Evolutionary conservation across 2,329 filamentous ascomycete species (phyloP), one percentile per base, ranked within the genome.

Genomic region (Pseudocercospora pini-densiflorae): DNA sequence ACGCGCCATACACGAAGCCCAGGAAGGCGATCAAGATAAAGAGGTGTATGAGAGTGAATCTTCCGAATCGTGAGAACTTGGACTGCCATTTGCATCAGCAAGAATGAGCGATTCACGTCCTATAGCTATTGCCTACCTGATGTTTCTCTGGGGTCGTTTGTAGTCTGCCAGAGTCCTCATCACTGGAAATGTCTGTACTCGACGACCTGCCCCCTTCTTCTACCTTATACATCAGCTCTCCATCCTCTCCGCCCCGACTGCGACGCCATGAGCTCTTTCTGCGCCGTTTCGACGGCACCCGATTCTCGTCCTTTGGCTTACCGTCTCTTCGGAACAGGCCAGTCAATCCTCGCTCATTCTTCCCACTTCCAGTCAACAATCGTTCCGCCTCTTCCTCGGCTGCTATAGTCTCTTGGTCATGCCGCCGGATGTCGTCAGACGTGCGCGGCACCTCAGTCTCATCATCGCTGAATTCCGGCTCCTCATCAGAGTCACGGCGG

Each of bases 151-250:
- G 85, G 81, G 88, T 69, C 80, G 84, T 74, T 80, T 81, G 80
- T 83, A 90, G 69, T 53, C 59, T 61, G 70, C 84, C 81, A 70
- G 82, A 80, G 71, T 87, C 86, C 29, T 74, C 76, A 67, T 83
- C 79, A 43, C 78, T 80, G 36, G 80, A 81, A 27, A 69, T 70
- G 43, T 71, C 70, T 16, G 60, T 66, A 62, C 72, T 72, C 29
- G 65, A 70, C 12, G 36, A 68, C 60, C 54, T 58, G 45, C 89
- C 81, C 70, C 93, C 92, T 76, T 93, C 90, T 79, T 97, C 94
- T 90, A 94, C 92, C 80, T 95, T 92, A 77, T 92, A 94, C 89
- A 97, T 92, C 74, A 96, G 82, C 77, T 89, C 87, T 43, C 90
- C 89, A 5, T 27, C 65, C 71, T 92, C 88, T 75, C 92, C 91